Percentiles rank a stretch among this genome's conserved stretches.
Conservation (phyloP, 176 grass and related monocot species). For the Oryza longistaminata region DNA sequence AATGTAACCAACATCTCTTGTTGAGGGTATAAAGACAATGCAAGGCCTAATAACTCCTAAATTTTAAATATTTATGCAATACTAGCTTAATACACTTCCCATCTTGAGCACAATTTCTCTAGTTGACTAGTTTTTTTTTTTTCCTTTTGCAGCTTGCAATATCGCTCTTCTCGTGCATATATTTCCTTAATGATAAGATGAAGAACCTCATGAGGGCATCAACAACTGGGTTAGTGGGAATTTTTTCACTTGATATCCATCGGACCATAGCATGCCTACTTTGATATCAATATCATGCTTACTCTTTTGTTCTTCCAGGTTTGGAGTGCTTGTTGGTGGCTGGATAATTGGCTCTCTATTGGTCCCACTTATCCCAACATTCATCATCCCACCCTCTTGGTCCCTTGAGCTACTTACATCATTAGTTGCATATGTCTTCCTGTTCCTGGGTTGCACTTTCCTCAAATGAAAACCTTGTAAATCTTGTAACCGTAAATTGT, state of each 20-base stretch:
- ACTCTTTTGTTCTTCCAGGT: slow-evolving; percentile 49
- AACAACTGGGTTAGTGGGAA: slow-evolving; percentile 60
- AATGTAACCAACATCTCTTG: not conserved
- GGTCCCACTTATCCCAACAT: slow-evolving; percentile 77
- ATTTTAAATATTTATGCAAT: not conserved
- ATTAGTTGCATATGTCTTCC: slow-evolving; percentile 80
- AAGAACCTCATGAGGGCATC: slow-evolving; percentile 79
- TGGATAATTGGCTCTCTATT: slow-evolving; percentile 74
- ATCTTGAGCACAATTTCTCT: not conserved
- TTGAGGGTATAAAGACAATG: not conserved
- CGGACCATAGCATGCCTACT: slow-evolving; percentile 6
- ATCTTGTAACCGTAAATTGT: slow-evolving; percentile 34
- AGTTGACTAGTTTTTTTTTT: slow-evolving; percentile 28
- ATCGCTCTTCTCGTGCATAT: slow-evolving; percentile 87
- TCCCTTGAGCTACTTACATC: slow-evolving; percentile 94
- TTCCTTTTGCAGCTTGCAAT: slow-evolving; percentile 73
- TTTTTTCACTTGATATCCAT: not conserved
- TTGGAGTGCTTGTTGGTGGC: slow-evolving; percentile 79
- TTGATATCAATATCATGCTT: slow-evolving; percentile 21
- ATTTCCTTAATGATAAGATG: slow-evolving; percentile 99
- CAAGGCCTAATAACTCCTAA: not conserved
- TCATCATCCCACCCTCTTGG: slow-evolving; percentile 83
- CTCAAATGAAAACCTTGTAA: slow-evolving; percentile 55
- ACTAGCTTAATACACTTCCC: not conserved
- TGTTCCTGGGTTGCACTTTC: slow-evolving; percentile 81